Evolutionary conservation across 2,329 filamentous ascomycete species (phyloP).

Genomic region (Lasiodiplodia gonubiensis): DNA sequence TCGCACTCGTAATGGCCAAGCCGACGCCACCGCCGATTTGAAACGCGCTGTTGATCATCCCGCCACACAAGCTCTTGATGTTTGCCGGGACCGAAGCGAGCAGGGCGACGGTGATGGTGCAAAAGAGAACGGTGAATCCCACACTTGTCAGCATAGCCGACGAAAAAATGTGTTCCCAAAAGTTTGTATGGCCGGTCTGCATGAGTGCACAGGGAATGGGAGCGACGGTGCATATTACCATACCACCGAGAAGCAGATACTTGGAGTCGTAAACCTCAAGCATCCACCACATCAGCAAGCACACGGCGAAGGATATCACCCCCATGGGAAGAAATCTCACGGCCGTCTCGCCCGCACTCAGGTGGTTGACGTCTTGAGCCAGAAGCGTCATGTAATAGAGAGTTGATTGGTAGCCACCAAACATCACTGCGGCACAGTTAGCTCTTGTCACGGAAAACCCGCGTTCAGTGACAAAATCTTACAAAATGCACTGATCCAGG

Average conservation of each 20-base stretch:
- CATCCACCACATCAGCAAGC: slow-evolving; percentile 19
- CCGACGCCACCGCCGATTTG: slow-evolving; percentile 51
- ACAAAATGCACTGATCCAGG: slow-evolving; percentile 53
- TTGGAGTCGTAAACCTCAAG: slow-evolving; percentile 49
- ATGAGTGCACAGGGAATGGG: slow-evolving; percentile 44
- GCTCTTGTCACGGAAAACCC: not conserved
- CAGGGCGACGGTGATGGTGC: slow-evolving; percentile 50
- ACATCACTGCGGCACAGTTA: slow-evolving; percentile 36
- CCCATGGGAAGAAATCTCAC: slow-evolving; percentile 52
- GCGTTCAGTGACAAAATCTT: slow-evolving; percentile 30
- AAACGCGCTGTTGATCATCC: slow-evolving; percentile 54
- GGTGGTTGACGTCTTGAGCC: slow-evolving; percentile 48
- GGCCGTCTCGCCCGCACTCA: slow-evolving; percentile 48
- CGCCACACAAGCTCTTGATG: slow-evolving; percentile 50
- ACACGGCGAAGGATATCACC: slow-evolving; percentile 44
- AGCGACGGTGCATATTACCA: slow-evolving; percentile 45
- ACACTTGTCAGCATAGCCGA: slow-evolving; percentile 49
- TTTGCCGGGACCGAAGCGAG: slow-evolving; percentile 48
- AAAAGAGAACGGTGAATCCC: slow-evolving; percentile 50
- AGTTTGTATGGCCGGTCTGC: slow-evolving; percentile 31
- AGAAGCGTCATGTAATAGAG: slow-evolving; percentile 53
- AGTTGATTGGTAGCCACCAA: slow-evolving; percentile 51
- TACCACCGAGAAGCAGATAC: slow-evolving; percentile 43
- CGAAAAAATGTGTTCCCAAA: slow-evolving; percentile 49
- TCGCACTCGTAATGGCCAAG: slow-evolving; percentile 47